Conservation (phyloP, 192 early-diverging fungal genomes). For the Entomortierella parvispora region DNA sequence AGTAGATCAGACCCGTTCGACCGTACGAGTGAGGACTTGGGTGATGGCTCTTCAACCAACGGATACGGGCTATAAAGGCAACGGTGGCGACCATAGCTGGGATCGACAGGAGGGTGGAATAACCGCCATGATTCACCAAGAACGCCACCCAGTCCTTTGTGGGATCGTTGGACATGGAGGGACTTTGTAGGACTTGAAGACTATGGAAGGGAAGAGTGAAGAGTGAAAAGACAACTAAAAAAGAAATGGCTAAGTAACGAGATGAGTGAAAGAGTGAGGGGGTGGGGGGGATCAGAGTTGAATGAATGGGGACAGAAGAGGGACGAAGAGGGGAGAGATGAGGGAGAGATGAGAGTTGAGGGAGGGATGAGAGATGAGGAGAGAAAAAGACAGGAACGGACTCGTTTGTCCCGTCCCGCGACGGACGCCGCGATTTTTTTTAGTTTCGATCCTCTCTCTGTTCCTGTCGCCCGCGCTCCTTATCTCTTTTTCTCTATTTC, state of each 20-base stretch:
- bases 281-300: neutral
- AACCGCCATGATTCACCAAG: slow-evolving; percentile 16
- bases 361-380: neutral
- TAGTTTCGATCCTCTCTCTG: no score
- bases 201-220: neutral
- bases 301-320: neutral
- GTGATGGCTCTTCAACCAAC: slow-evolving; percentile 11
- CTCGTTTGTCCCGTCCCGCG: no score
- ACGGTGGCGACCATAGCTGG: slow-evolving; percentile 16
- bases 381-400: neutral
- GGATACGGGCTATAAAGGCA: slow-evolving; percentile 10
- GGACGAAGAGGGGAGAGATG: neutral
- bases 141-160: slow-evolving; percentile 18
- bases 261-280: neutral
- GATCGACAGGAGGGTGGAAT: slow-evolving; percentile 12
- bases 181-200: no score
- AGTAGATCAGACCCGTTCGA: slow-evolving; percentile 29
- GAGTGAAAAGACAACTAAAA: neutral
- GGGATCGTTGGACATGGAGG: slow-evolving; percentile 14
- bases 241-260: neutral
- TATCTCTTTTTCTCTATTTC: no score
- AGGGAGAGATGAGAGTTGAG: neutral
- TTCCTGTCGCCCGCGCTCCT: no score
- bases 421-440: no score
- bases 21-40: slow-evolving; percentile 21